Base-by-base conservation (phyloP, 2,329 filamentous ascomycete species). In the Diaporthe citri region DNA sequence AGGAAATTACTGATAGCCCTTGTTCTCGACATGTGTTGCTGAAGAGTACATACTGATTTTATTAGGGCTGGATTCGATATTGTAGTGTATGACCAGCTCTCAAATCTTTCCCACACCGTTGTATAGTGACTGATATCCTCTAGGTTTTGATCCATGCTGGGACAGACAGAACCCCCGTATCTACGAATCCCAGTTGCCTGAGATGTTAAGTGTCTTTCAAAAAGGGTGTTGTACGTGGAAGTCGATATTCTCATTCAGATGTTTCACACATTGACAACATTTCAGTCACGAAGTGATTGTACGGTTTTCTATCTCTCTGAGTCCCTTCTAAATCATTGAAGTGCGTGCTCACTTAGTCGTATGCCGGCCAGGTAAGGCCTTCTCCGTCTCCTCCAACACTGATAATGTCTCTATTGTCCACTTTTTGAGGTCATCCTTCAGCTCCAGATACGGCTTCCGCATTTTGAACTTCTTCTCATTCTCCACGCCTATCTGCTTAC, bases 401-500 rank as follows among this genome's bases (percentile, higher is more conserved):
- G 79, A 74, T 75, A 88, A 81, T 1, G 85, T 85, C 62, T 85
- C 82, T 0, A 87, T 56, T 1, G 85, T 83, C 86, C 87, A 88
- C 36, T 81, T 81, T 79, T 85, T 84, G 41, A 81, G 79, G 13
- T 82, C 82, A 20, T 84, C 82, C 3, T 80, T 80, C 7, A 84
- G 78, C 22, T 83, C 81, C 48, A 82, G 76, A 76, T 88, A 88
- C 1, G 86, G 87, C 72, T 82, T 83, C 17, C 86, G 80, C 77
- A 87, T 87, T 48, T 82, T 79, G 78, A 86, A 88, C 2, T 81
- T 76, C 0, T 76, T 80, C 77, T 83, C 80, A 20, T 82, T 78
- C 22, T 77, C 75, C 1, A 87, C n/a, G 0, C 85, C 86, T 6
- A 86, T 77, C 0, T 78, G 77, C 13, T 78, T 80, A 0, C 86